phyloP scores from a whole-genome alignment of 2,329 filamentous ascomycete genomes.

The Epichloe sibirici region DNA sequence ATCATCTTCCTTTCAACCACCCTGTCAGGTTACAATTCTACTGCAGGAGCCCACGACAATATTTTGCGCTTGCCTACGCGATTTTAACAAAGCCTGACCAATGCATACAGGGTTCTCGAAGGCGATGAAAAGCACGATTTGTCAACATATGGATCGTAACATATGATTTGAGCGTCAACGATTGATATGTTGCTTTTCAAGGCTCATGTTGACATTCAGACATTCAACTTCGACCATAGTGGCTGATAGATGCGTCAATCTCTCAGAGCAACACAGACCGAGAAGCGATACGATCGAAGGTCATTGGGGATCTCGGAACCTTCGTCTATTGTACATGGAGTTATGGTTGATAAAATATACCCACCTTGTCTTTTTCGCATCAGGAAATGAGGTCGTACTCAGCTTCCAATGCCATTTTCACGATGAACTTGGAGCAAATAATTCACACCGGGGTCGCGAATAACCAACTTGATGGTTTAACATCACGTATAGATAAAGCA shows the following conservation, averaged over 20 bases:
- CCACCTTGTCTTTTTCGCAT: not conserved
- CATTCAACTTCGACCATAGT: not conserved
- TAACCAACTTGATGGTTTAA: not conserved
- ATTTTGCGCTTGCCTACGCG: not conserved
- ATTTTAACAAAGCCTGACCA: slow-evolving; percentile 3
- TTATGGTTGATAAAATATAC: not conserved
- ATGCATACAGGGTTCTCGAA: slow-evolving; percentile 34
- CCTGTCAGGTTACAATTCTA: not conserved
- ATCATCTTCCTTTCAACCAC: slow-evolving; percentile 9
- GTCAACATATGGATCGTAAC: slow-evolving; percentile 27
- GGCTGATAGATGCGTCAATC: not conserved
- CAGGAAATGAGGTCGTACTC: not conserved
- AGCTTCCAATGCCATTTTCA: not conserved
- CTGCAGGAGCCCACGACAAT: not conserved
- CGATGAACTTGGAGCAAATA: not conserved
- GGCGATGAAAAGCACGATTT: slow-evolving; percentile 41
- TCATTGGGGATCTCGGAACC: not conserved
- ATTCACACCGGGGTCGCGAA: not conserved
- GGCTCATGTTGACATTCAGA: not conserved
- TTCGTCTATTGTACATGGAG: not conserved
- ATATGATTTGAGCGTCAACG: not conserved
- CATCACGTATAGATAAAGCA: not conserved
- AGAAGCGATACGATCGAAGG: not conserved
- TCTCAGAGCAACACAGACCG: not conserved
- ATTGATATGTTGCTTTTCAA: not conserved